Evolutionary conservation across 2,329 filamentous ascomycete species (phyloP).

Genomic region (Trichoderma sp.): DNA sequence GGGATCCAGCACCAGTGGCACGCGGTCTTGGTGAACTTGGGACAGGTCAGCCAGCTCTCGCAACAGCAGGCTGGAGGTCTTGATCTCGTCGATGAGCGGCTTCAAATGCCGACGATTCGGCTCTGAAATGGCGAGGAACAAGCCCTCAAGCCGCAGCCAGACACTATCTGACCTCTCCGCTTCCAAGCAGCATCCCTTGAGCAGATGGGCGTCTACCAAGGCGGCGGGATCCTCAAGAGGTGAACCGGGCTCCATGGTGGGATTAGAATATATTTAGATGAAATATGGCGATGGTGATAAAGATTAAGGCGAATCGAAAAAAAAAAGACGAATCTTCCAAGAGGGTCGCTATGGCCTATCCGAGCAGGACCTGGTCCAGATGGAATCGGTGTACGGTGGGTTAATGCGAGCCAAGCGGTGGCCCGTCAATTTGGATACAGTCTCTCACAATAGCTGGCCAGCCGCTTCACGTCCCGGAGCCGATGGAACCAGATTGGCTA

Average conservation of each 20-base stretch:
- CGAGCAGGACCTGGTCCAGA: background rate
- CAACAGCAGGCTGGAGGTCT: slow-evolving; percentile 43
- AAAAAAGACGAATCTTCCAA: background rate
- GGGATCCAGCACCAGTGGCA: slow-evolving; percentile 52
- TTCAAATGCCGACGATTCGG: slow-evolving; percentile 46
- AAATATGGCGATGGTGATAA: background rate
- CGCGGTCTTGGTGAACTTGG: slow-evolving; percentile 47
- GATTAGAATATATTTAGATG: background rate
- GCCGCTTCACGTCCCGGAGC: background rate
- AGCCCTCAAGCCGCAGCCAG: slow-evolving; percentile 45
- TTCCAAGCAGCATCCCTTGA: slow-evolving; percentile 53
- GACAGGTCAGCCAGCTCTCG: slow-evolving; percentile 54
- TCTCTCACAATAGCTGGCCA: background rate
- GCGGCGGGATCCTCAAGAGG: slow-evolving; percentile 27
- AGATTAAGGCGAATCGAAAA: background rate
- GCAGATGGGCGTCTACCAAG: slow-evolving; percentile 37
- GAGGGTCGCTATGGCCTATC: background rate
- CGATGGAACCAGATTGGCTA: background rate
- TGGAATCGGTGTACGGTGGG: background rate
- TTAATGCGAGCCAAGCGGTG: background rate
- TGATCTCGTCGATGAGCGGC: slow-evolving; percentile 47
- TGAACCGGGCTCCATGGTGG: slow-evolving; percentile 20
- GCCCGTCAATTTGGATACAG: background rate
- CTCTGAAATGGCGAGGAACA: slow-evolving; percentile 45
- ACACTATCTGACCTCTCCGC: slow-evolving; percentile 51